A percentile compares a stretch with the other conserved stretches of the same genome.
These are phyloP conservation scores for Cryptomeria japonica DNA, from an alignment of 75 land plant genomes.

Conservation along the genomic window DNA sequence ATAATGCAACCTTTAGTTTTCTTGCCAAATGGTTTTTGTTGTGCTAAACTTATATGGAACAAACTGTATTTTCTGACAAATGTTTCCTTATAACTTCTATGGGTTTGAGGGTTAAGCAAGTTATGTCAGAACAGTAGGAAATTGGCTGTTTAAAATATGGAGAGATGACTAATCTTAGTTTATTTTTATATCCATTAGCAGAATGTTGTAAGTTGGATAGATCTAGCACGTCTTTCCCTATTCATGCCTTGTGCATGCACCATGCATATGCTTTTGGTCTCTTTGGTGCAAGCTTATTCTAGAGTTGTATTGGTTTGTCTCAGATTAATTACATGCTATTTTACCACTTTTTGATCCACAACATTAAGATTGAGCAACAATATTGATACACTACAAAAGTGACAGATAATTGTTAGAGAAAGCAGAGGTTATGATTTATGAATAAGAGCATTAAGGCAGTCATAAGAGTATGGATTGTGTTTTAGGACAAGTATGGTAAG, in stretches of 20 bases:
- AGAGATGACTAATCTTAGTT: not conserved
- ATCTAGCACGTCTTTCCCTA: not conserved
- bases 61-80: not conserved
- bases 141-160: not conserved
- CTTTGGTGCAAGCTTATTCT: not conserved
- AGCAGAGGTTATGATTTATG: not conserved
- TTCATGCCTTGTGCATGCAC: not conserved
- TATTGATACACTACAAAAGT: not conserved
- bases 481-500: not conserved
- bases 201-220: not conserved
- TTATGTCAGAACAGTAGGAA: not conserved
- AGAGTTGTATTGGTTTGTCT: not conserved
- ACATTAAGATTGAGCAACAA: not conserved
- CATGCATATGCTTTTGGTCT: not conserved
- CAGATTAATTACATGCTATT: not conserved
- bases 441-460: not conserved
- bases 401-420: not conserved
- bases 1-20: slow-evolving; percentile 2
- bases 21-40: not conserved
- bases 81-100: not conserved
- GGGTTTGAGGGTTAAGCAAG: not conserved
- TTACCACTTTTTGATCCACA: not conserved
- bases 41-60: not conserved
- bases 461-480: not conserved
- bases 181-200: not conserved